Base-by-base conservation (phyloP, 179 eudicot species). In the Corrigiola litoralis region DNA sequence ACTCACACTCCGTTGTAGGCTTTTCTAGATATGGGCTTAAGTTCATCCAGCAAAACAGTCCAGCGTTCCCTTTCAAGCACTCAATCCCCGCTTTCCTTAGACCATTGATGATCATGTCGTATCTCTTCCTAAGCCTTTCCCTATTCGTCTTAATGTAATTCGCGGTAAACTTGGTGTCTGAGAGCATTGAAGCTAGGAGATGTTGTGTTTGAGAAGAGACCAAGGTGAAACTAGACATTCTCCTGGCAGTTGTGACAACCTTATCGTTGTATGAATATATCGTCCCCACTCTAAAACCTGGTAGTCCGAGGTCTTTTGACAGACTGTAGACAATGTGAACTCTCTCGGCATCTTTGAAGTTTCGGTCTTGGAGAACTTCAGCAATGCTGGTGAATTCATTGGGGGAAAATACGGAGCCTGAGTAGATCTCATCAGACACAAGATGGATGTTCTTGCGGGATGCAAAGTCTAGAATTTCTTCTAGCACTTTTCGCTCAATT, bases 341-440 rank as follows among this genome's bases (percentile, higher is more conserved):
- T 23, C 92, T 68, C 6, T 90, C 95, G 0, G 86, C 27, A 13
- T 82, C 92, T 57, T n/a, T 67, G 78, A 68, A 75, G 46, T 75
- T 46, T 29, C 89, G 58, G 0, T 76, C 55, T 36, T 81, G 77
- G 5, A 90, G 84, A 4, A 90, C 46, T 49, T 87, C 89, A 3
- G 92, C 89, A 18, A 90, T 62, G 74, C 95, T 87, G 33, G 84
- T 79, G 56, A 90, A 87, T 41, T 90, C 94, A 0, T 51, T 58
- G 0, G 87, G 74, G 14, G 69, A 72, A 72, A 86, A 88, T 0
- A 81, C 79, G 0, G 92, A 87, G 10, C 95, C 97, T 0, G 97
- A 88, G 82, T 87, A 90, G 79, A 90, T 90, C 65, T 90, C 97
- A 23, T 87, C 95, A 0, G 95, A 90, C 20, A 90, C 77, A 5